Conservation (phyloP, 1,284 basidiomycete species). For the Microbotryum silenes-acaulis region DNA sequence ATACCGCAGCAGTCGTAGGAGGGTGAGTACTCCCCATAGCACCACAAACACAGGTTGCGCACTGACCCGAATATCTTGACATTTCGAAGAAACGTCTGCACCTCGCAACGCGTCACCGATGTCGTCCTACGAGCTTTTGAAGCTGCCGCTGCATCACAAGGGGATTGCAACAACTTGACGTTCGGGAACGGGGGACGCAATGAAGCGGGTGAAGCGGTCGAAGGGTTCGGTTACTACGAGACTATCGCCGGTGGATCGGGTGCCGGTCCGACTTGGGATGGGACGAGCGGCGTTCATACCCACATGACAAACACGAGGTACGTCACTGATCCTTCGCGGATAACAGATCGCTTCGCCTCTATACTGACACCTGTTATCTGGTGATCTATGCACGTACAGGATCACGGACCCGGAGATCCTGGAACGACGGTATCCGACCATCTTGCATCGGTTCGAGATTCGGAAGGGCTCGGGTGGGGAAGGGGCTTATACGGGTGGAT, state of each 20-base stretch:
- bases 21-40: not conserved
- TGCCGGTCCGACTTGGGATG: constrained; percentile 83
- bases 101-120: constrained; percentile 87
- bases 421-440: constrained; percentile 43
- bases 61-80: not conserved
- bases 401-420: constrained; percentile 71
- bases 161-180: constrained; percentile 78
- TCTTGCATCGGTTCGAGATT: constrained; percentile 41
- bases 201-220: constrained; percentile 59
- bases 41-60: no score
- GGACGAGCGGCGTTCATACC: constrained; percentile 42
- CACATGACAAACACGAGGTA: constrained; percentile 35
- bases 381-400: no score
- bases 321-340: constrained; percentile 39
- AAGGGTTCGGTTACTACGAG: constrained; percentile 95
- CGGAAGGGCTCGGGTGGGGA: constrained; percentile 58
- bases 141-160: constrained; percentile 87
- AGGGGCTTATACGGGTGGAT: constrained; percentile 73
- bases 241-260: constrained; percentile 91
- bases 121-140: constrained; percentile 90
- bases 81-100: constrained; percentile 40
- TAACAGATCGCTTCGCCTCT: no score
- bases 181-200: constrained; percentile 85
- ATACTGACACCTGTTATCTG: not conserved
- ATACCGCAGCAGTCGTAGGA: constrained; percentile 34